Percentiles rank a stretch among this genome's conserved stretches.
phyloP scores from a whole-genome alignment of 768 basidiomycete genomes.

The Chalciporus chontae region DNA sequence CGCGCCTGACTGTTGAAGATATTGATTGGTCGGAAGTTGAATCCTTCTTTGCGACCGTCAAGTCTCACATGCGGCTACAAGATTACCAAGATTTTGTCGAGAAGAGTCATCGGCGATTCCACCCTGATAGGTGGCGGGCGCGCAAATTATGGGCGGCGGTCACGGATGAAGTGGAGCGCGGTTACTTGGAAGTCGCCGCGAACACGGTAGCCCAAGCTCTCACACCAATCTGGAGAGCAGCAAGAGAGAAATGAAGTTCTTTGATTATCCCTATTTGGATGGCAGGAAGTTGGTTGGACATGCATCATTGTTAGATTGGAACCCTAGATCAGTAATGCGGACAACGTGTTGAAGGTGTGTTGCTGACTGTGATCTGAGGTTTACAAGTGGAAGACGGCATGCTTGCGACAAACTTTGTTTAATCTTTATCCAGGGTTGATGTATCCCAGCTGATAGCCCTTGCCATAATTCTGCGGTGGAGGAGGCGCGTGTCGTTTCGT shows the following conservation, averaged over 20 bases:
- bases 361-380: no score
- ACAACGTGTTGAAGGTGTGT: no score
- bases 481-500: no score
- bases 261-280: not conserved
- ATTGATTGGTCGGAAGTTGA: conserved; percentile 72
- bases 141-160: conserved; percentile 59
- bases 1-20: conserved; percentile 54
- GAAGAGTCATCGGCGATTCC: conserved; percentile 71
- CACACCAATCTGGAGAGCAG: conserved; percentile 61
- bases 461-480: no score
- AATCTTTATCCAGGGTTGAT: no score
- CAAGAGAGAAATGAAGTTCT: conserved; percentile 28
- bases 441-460: no score
- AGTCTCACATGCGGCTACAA: conserved; percentile 49
- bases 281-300: not conserved
- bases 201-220: conserved; percentile 73
- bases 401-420: no score
- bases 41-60: conserved; percentile 59
- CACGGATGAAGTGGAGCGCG: conserved; percentile 52
- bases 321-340: not conserved
- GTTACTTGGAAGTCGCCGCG: conserved; percentile 63
- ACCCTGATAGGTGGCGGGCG: conserved; percentile 77
- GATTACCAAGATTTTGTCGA: conserved; percentile 66
- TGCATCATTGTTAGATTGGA: not conserved
- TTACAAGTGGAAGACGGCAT: no score